Base-by-base conservation (phyloP, 2,329 filamentous ascomycete species). In the Colletotrichum viniferum region DNA sequence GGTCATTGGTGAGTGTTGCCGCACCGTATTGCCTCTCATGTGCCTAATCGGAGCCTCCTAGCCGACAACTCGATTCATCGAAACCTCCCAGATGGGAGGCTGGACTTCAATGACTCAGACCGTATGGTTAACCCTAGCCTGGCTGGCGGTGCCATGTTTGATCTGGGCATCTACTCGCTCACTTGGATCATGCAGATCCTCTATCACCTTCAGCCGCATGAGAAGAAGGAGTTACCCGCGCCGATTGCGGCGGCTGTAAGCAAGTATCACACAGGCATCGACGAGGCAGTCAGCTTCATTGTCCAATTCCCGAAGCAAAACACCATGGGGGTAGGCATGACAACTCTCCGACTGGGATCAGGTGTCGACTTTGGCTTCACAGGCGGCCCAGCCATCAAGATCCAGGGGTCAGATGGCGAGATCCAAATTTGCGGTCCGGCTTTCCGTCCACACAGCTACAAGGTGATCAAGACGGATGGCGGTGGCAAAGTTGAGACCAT, bases 171-270 rank as follows among this genome's bases (percentile, higher is more conserved):
- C 83, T 98, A 98, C 87, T 92, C 94, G 56, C 86, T 98, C 76
- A 97, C 95, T 36, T 98, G 95, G 96, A 90, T 97, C 64, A 97
- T 96, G 89, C 95, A 97, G 85, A 94, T 93, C 58, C 89, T 98
- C 32, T 98, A 98, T 85, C 94, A 96, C 83, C 91, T 94, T 4
- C 94, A 96, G 81, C 89, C 92, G 3, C 88, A 92, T 78, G 88
- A 90, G 28, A 87, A 90, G 69, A 94, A 95, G 79, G 90, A 95
- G 83, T 81, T 90, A 2, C 96, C 96, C 5, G 89, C 87, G 56
- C 92, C 96, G 4, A 86, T 92, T 12, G 90, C 92, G 55, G 55
- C 55, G 7, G 55, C 55, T 28, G 26, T 58, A 13, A 58, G 26
- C 55, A 58, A 94, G 81, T 95, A 95, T 84, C 87, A 87, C 76